phyloP scores from a whole-genome alignment of 179 eudicot genomes.

The Patellifolia procumbens region DNA sequence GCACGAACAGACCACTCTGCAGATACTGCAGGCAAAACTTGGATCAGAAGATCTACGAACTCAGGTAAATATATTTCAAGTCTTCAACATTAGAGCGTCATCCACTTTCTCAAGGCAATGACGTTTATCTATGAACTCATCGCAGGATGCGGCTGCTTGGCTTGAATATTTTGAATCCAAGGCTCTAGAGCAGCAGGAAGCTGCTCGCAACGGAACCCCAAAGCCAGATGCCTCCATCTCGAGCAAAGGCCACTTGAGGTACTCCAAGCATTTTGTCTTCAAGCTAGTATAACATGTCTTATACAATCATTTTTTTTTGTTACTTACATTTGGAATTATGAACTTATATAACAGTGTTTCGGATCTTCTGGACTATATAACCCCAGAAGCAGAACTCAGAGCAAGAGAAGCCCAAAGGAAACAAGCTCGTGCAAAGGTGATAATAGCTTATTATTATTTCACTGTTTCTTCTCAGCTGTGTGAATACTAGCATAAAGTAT shows the following conservation, averaged over 20 bases:
- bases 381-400: constrained; percentile 83
- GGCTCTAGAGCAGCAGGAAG: constrained; percentile 98
- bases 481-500: too few relatives aligned
- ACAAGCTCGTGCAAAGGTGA: constrained; percentile 93
- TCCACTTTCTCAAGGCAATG: not conserved
- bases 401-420: constrained; percentile 91
- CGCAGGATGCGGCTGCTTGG: constrained; percentile 98
- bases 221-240: constrained; percentile 98
- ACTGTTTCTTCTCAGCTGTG: not conserved
- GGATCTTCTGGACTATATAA: constrained; percentile 85
- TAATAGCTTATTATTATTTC: not conserved
- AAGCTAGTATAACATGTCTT: not conserved
- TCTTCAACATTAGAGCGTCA: constrained; percentile 19
- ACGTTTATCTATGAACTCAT: constrained; percentile 5
- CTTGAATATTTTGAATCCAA: constrained; percentile 98
- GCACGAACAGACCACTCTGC: constrained; percentile 94
- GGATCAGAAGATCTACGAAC: constrained; percentile 96
- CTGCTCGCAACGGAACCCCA: constrained; percentile 96
- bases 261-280: not conserved
- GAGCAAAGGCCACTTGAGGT: constrained; percentile 98
- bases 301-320: not conserved
- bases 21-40: constrained; percentile 88
- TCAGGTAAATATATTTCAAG: constrained; percentile 51
- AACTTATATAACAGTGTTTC: constrained; percentile 67
- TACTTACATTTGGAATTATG: constrained; percentile 13